These are phyloP conservation scores for Irpex sp. DNA, from an alignment of 1,284 basidiomycete genomes.

Conservation along the genomic window DNA sequence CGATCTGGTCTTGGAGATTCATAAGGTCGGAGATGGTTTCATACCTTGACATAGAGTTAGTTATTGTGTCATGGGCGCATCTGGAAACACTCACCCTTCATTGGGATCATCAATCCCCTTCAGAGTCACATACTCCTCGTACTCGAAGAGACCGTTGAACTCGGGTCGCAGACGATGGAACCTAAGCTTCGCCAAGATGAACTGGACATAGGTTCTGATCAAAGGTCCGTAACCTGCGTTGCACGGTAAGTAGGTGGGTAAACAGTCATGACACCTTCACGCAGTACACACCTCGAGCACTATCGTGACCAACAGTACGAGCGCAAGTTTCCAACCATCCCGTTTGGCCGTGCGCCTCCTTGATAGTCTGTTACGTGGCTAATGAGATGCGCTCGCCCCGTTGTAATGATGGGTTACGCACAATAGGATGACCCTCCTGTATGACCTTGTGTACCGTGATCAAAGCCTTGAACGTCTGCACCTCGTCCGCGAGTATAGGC, in stretches of 20 bases:
- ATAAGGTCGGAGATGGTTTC: conserved; percentile 96
- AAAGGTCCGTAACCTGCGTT: conserved; percentile 82
- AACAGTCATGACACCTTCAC: not conserved
- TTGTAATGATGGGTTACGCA: conserved; percentile 38
- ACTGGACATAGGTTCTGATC: conserved; percentile 92
- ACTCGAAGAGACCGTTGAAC: conserved; percentile 96
- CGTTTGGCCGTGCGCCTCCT: conserved; percentile 94
- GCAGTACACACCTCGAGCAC: conserved; percentile 59
- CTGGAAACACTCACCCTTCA: conserved; percentile 70
- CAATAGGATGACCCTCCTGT: conserved; percentile 92
- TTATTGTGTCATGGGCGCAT: not conserved
- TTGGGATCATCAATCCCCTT: conserved; percentile 98
- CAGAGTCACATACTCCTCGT: conserved; percentile 93
- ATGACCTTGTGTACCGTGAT: conserved; percentile 95
- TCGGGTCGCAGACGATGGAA: conserved; percentile 93
- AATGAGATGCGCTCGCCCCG: not conserved
- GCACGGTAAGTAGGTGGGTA: conserved; percentile 5
- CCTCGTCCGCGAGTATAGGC: conserved; percentile 91
- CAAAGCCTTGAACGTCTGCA: conserved; percentile 94
- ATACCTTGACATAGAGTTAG: conserved; percentile 52
- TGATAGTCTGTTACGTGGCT: conserved; percentile 65
- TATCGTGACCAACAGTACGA: conserved; percentile 80
- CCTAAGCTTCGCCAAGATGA: conserved; percentile 90
- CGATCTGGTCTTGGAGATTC: conserved; percentile 95
- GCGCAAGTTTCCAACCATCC: conserved; percentile 96